Base-by-base conservation (phyloP, 2,329 filamentous ascomycete species). In the Ceratocystis colombiana region DNA sequence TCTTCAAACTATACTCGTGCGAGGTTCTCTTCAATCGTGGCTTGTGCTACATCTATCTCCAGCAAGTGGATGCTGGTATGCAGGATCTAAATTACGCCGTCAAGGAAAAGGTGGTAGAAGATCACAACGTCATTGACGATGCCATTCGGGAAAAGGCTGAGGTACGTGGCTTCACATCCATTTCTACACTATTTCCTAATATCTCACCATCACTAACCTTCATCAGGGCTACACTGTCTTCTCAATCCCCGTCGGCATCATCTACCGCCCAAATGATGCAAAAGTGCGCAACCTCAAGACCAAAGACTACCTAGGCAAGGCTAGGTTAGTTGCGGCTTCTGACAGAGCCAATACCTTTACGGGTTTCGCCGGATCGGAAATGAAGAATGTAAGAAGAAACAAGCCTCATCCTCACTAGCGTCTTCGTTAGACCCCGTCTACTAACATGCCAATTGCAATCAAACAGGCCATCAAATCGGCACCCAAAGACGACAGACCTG, bases 211-310 rank as follows among this genome's bases (percentile, higher is more conserved):
- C 33, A 41, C 30, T 37, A 62, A 25, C 25, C 12, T 63, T 37
- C 45, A 2, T 41, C 69, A 96, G 89, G 94, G 93, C 61, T 99
- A 99, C 74, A 97, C 94, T 0, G 94, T 99, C 53, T 99, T 99
- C 77, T 97, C 92, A 0, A 97, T 97, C 64, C 94, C 94, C 0
- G 92, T 97, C 12, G 94, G 94, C 28, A 89, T 96, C 41, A 84
- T 99, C 17, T 99, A 97, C 76, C 83, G 94, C 67, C 94, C 94
- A 25, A 97, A 96, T 74, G 92, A 96, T 72, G 92, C 94, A 69
- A 99, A 99, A 77, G 94, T 99, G 70, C 95, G 95, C 77, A 99
- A 99, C 73, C 80, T 99, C 72, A 96, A 96, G 79, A 90, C 91
- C 25, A 97, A 97, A 75, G 92, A 99, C 74, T 99, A 99, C 72